These are phyloP conservation scores for Penicillium decumbens DNA, from an alignment of 2,329 filamentous ascomycete genomes.

Conservation along the genomic window DNA sequence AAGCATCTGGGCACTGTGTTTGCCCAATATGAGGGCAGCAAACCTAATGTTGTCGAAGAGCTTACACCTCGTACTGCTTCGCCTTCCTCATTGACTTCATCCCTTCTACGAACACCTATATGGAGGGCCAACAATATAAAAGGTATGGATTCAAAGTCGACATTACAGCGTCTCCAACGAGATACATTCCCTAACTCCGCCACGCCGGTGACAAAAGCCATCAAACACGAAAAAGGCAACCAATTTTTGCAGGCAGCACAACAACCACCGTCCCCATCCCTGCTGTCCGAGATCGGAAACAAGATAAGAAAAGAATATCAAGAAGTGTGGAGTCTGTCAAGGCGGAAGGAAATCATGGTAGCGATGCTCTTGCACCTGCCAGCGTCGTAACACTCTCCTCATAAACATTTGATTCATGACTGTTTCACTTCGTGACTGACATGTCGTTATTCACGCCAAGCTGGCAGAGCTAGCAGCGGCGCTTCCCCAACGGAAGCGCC, in stretches of 20 bases:
- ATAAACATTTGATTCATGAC: slow-evolving; percentile 8
- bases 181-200: slow-evolving; percentile 5
- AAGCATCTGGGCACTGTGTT: too few relatives aligned
- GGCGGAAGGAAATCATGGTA: not conserved
- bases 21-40: too few relatives aligned
- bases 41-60: too few relatives aligned
- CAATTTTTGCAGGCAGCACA: slow-evolving; percentile 11
- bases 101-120: not conserved
- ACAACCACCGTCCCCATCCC: not conserved
- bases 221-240: not conserved
- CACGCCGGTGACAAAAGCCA: slow-evolving; percentile 2
- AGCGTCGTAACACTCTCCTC: not conserved
- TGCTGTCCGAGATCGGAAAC: not conserved
- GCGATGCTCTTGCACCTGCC: not conserved
- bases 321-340: not conserved
- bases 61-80: too few relatives aligned
- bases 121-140: not conserved
- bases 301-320: not conserved
- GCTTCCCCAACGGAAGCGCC: slow-evolving; percentile 42
- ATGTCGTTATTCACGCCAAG: slow-evolving; percentile 26
- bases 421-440: slow-evolving; percentile 1
- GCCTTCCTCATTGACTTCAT: not conserved
- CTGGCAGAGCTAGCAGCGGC: slow-evolving; percentile 36
- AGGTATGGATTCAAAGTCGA: slow-evolving; percentile 12
- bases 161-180: not conserved